Evolutionary conservation across 139 green algal genomes (phyloP).

Genomic region (Edaphochlamys debaryana): DNA sequence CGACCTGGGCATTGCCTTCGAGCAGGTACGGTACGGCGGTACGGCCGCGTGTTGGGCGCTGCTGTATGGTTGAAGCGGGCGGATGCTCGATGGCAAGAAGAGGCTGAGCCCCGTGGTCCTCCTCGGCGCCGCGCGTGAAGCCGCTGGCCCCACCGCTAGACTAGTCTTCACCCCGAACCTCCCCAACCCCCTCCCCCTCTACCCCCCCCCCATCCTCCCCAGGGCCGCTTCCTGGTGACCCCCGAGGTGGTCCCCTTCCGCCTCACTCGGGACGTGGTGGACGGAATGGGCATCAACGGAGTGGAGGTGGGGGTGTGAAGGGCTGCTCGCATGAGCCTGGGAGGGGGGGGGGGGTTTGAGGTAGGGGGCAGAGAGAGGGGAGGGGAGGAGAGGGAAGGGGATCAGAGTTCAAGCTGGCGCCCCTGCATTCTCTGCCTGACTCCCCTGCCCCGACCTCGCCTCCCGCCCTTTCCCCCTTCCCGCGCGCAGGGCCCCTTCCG

Average conservation of each 20-base stretch:
- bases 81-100: too few relatives aligned
- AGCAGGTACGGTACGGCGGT: constrained; percentile 77
- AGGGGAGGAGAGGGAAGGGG: background rate
- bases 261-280: constrained; percentile 93
- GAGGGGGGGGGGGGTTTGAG: background rate
- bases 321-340: too few relatives aligned
- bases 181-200: background rate
- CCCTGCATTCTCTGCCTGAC: too few relatives aligned
- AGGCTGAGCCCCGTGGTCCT: too few relatives aligned
- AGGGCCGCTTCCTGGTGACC: constrained; percentile 85
- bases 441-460: background rate
- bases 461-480: background rate
- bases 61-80: too few relatives aligned
- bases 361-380: background rate
- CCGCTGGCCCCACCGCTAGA: too few relatives aligned
- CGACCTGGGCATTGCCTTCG: constrained; percentile 98
- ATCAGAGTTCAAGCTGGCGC: too few relatives aligned
- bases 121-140: too few relatives aligned
- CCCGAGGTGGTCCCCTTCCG: constrained; percentile 96
- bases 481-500: constrained; percentile 84
- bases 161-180: too few relatives aligned
- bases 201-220: too few relatives aligned
- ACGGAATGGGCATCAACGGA: constrained; percentile 91
- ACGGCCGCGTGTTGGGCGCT: too few relatives aligned
- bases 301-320: constrained; percentile 64